Conservation (phyloP, 352 stramenopile species). For the Globisporangium canariense region DNA sequence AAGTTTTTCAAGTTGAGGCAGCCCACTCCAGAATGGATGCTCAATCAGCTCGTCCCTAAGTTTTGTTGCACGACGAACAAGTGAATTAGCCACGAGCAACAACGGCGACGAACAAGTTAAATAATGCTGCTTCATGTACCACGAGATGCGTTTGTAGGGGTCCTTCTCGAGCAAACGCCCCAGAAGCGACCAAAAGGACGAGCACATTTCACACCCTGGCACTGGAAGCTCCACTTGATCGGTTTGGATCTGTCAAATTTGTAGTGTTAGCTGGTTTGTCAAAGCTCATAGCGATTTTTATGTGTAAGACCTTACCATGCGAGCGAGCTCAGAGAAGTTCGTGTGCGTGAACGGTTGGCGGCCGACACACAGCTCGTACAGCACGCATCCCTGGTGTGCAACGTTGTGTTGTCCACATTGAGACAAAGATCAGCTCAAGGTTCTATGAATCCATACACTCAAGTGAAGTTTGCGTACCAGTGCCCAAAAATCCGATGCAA, state of each 20-base stretch:
- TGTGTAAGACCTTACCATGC: slow-evolving; percentile 38
- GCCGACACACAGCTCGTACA: slow-evolving; percentile 74
- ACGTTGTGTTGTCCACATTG: neutral
- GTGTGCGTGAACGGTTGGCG: slow-evolving; percentile 68
- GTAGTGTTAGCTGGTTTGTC: slow-evolving; percentile 8
- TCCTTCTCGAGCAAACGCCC: slow-evolving; percentile 61
- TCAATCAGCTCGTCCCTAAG: slow-evolving; percentile 57
- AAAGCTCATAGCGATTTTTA: neutral
- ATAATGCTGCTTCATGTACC: slow-evolving; percentile 29
- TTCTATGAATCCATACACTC: neutral
- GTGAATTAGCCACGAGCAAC: slow-evolving; percentile 6
- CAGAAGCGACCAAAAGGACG: slow-evolving; percentile 57
- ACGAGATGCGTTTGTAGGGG: slow-evolving; percentile 69
- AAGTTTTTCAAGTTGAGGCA: slow-evolving; percentile 25
- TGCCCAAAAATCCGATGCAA: slow-evolving; percentile 88
- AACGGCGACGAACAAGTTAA: neutral
- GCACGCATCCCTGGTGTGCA: slow-evolving; percentile 57
- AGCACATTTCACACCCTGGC: slow-evolving; percentile 46
- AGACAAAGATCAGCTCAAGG: neutral
- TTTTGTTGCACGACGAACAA: neutral
- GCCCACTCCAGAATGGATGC: slow-evolving; percentile 65
- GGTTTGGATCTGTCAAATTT: slow-evolving; percentile 60
- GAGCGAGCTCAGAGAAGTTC: slow-evolving; percentile 65
- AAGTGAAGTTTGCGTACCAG: slow-evolving; percentile 32
- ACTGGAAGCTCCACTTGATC: slow-evolving; percentile 41